Percentiles rank a stretch among this genome's conserved stretches.
Evolutionary conservation across 1,139 yeast genomes (phyloP).

Genomic region (Geotrichum klebahnii): DNA sequence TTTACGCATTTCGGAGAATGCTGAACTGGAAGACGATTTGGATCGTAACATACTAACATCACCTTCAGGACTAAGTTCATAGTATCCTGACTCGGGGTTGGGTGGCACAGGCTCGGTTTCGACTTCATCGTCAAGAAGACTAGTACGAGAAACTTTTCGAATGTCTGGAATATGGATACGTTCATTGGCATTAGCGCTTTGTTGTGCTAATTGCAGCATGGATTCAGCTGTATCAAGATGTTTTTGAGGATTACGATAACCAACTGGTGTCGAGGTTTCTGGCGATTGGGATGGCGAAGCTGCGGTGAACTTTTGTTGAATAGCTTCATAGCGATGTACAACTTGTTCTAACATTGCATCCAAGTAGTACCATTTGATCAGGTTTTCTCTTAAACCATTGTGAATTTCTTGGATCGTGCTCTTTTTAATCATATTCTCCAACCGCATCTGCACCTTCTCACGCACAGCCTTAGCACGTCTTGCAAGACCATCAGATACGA

Average conservation of each 20-base stretch:
- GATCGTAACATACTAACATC: conserved; percentile 23
- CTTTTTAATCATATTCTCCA: conserved; percentile 30
- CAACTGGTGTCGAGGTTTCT: too few species aligned
- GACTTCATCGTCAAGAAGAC: neutral
- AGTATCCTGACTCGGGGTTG: conserved; percentile 7
- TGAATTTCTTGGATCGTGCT: neutral
- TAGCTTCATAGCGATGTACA: conserved; percentile 27
- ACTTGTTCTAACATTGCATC: conserved; percentile 37
- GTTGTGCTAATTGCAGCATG: neutral
- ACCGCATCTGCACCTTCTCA: conserved; percentile 29
- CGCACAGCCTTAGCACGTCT: conserved; percentile 33
- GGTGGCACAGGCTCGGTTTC: conserved; percentile 10
- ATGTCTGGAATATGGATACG: neutral
- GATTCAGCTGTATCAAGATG: conserved; percentile 1
- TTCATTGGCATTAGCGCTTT: neutral
- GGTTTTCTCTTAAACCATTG: conserved; percentile 21
- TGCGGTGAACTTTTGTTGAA: neutral
- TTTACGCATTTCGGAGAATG: conserved; percentile 34
- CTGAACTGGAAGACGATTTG: neutral
- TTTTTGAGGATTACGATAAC: too few species aligned
- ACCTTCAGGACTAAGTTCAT: conserved; percentile 7
- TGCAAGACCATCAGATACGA: conserved; percentile 31
- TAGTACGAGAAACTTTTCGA: neutral
- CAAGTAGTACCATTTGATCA: conserved; percentile 37
- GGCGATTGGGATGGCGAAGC: neutral